Evolutionary conservation across 208 protist species (phyloP).

Genomic region (Paratrypanosoma confusum): DNA sequence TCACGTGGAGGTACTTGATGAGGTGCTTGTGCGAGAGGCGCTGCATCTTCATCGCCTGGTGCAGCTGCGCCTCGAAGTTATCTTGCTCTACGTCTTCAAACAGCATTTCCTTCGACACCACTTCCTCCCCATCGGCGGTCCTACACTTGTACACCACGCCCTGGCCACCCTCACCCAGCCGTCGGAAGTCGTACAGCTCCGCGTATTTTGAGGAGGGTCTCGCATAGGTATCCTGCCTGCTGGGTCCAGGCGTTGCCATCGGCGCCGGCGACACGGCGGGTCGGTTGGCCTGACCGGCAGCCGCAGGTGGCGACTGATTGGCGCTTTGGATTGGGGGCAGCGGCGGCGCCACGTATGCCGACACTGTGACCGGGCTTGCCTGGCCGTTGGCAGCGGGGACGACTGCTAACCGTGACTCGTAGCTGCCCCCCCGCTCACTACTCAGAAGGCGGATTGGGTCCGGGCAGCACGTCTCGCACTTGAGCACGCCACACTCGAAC

Average conservation of each 20-base stretch:
- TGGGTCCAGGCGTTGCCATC: neutral
- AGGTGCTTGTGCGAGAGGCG: constrained; percentile 66
- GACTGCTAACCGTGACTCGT: too few species aligned
- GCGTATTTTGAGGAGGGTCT: constrained; percentile 22
- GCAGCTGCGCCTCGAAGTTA: constrained; percentile 30
- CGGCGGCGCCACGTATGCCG: too few species aligned
- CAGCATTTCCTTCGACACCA: constrained; percentile 74
- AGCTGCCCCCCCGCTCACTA: too few species aligned
- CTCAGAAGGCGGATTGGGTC: constrained; percentile 18
- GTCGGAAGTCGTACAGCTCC: constrained; percentile 19
- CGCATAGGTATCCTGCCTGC: neutral
- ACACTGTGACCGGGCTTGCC: too few species aligned
- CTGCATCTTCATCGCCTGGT: constrained; percentile 57
- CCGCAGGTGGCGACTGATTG: too few species aligned
- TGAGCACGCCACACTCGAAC: constrained; percentile 62
- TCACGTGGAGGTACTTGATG: constrained; percentile 75
- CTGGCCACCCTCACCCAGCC: constrained; percentile 69
- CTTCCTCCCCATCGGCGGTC: constrained; percentile 52
- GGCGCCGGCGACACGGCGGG: neutral
- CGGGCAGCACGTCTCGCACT: constrained; percentile 53
- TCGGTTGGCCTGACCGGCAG: neutral
- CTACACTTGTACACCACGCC: constrained; percentile 68
- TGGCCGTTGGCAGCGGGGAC: too few species aligned
- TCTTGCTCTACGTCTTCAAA: constrained; percentile 23
- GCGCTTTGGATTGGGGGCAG: too few species aligned